These are phyloP conservation scores for Tuber borchii DNA, from an alignment of 495 filamentous ascomycete genomes.

Conservation along the genomic window DNA sequence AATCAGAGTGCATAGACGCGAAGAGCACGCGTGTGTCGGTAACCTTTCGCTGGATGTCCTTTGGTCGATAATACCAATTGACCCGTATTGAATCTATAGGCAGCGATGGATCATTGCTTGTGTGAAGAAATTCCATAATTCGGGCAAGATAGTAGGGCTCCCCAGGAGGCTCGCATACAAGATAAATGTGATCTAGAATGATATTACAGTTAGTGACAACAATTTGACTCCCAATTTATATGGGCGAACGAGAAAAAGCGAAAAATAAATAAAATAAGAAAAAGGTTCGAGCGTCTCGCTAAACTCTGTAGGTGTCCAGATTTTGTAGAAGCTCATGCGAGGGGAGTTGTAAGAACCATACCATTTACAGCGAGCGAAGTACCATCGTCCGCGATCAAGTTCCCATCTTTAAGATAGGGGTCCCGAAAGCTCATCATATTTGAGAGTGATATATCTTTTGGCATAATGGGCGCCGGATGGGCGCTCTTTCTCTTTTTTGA, in stretches of 20 bases:
- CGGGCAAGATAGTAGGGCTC: conserved; percentile 96
- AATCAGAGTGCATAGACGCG: conserved; percentile 97
- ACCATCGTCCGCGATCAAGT: conserved; percentile 84
- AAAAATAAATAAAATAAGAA: not conserved
- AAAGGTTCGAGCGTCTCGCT: conserved; percentile 29
- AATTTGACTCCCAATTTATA: conserved; percentile 6
- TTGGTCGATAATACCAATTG: conserved; percentile 97
- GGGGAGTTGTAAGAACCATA: conserved; percentile 48
- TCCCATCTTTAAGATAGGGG: conserved; percentile 64
- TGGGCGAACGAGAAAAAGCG: conserved; percentile 8
- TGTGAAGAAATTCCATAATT: conserved; percentile 94
- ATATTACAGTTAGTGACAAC: conserved; percentile 29
- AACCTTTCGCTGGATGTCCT: conserved; percentile 86
- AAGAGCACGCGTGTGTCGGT: conserved; percentile 84
- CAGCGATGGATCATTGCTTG: conserved; percentile 61
- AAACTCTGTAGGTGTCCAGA: conserved; percentile 10
- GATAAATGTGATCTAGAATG: conserved; percentile 80
- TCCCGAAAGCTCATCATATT: conserved; percentile 86
- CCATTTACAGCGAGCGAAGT: conserved; percentile 77
- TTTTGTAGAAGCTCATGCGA: conserved; percentile 13
- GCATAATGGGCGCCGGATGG: conserved; percentile 35
- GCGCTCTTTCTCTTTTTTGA: conserved; percentile 44
- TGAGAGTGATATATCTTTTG: conserved; percentile 43
- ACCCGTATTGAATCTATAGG: conserved; percentile 82
- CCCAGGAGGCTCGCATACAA: conserved; percentile 94